Evolutionary conservation across 768 basidiomycete genomes (phyloP).

Genomic region (Artomyces pyxidatus): DNA sequence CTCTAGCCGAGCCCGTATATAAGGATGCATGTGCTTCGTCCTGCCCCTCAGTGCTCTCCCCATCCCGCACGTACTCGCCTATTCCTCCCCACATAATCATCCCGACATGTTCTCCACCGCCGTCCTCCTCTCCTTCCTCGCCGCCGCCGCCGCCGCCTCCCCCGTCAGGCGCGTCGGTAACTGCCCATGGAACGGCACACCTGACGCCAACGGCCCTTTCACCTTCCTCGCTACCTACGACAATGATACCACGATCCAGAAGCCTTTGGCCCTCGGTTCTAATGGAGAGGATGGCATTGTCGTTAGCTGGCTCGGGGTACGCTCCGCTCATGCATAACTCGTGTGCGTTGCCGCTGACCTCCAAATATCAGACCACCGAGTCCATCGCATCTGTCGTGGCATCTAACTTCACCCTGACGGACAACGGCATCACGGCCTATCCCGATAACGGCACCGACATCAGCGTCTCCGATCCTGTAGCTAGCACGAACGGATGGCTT

Average conservation of each 20-base stretch:
- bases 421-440: conserved; percentile 3
- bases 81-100: too few species aligned
- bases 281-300: background rate
- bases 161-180: background rate
- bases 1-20: too few species aligned
- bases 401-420: background rate
- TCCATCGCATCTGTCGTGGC: background rate
- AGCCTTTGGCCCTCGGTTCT: background rate
- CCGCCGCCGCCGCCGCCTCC: background rate
- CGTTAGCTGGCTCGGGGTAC: background rate
- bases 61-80: too few species aligned
- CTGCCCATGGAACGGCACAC: background rate
- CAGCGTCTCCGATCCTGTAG: background rate
- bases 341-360: background rate
- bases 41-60: too few species aligned
- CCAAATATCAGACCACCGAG: background rate
- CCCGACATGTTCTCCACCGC: background rate
- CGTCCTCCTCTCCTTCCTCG: background rate
- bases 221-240: background rate
- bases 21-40: too few species aligned
- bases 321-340: background rate
- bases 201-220: background rate
- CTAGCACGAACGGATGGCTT: background rate
- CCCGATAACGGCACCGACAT: background rate
- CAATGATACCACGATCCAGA: background rate